Conservation (phyloP, 768 basidiomycete species). For the Russula ochroleuca region DNA sequence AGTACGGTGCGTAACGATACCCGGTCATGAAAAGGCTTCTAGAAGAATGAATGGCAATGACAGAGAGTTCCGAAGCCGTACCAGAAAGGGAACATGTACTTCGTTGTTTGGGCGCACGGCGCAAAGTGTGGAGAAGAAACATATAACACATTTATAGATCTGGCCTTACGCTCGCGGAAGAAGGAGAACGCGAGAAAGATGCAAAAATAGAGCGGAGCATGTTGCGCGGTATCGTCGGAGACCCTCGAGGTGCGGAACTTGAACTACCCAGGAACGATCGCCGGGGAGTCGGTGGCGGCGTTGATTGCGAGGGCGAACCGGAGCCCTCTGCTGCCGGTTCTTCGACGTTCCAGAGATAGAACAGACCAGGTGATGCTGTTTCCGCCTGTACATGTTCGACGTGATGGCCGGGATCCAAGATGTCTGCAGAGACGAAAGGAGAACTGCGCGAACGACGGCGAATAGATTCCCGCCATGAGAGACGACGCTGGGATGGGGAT, state of each 20-base stretch:
- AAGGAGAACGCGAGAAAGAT: constrained; percentile 19
- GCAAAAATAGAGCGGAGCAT: constrained; percentile 23
- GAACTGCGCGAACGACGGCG: constrained; percentile 25
- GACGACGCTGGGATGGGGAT: constrained; percentile 15
- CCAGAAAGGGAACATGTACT: constrained; percentile 5
- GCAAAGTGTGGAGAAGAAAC: not conserved
- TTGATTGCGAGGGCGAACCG: not conserved
- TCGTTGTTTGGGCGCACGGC: not conserved
- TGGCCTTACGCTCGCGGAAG: constrained; percentile 8
- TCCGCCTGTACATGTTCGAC: not conserved
- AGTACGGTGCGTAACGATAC: constrained; percentile 1
- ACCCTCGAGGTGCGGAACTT: not conserved
- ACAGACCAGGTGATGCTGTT: not conserved
- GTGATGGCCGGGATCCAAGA: constrained; percentile 3
- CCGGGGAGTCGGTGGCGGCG: constrained; percentile 1
- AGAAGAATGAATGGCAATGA: constrained; percentile 2
- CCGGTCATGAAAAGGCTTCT: constrained; percentile 5
- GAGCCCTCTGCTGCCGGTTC: not conserved
- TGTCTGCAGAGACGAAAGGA: constrained; percentile 15
- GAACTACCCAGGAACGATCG: constrained; percentile 2
- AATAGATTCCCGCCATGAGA: constrained; percentile 13
- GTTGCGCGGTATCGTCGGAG: constrained; percentile 11
- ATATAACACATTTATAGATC: constrained; percentile 3
- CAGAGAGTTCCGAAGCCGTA: not conserved
- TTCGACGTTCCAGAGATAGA: not conserved